These are phyloP conservation scores for Gleditsia sinensis DNA, from an alignment of 306 rosid species.

Conservation along the genomic window DNA sequence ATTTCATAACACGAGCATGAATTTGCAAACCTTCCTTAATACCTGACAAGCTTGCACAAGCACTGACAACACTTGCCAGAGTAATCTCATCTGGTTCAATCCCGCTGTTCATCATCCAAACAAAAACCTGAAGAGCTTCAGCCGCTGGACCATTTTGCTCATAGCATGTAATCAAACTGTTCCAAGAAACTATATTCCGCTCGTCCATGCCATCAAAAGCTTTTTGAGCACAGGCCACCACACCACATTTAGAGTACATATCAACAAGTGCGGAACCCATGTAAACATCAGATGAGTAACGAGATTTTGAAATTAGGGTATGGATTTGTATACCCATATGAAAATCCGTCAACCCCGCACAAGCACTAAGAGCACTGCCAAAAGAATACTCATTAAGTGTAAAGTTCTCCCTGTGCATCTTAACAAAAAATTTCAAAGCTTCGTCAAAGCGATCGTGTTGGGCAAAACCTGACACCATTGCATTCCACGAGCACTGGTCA, in stretches of 20 bases:
- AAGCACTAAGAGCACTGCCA: slow-evolving; percentile 60
- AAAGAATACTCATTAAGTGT: slow-evolving; percentile 51
- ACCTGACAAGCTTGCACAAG: slow-evolving; percentile 55
- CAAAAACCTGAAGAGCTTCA: slow-evolving; percentile 53
- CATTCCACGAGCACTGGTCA: slow-evolving; percentile 67
- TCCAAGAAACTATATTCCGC: slow-evolving; percentile 62
- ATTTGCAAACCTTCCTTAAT: slow-evolving; percentile 58
- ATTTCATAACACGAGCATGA: slow-evolving; percentile 49
- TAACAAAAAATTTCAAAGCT: slow-evolving; percentile 46
- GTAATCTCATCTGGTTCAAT: slow-evolving; percentile 59
- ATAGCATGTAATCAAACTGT: slow-evolving; percentile 65
- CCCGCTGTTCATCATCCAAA: slow-evolving; percentile 52
- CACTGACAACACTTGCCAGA: slow-evolving; percentile 65
- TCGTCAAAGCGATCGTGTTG: slow-evolving; percentile 47
- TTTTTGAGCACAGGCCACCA: slow-evolving; percentile 50
- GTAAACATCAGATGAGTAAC: slow-evolving; percentile 42
- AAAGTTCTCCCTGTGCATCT: slow-evolving; percentile 53
- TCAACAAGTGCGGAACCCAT: slow-evolving; percentile 63
- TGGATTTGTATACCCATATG: slow-evolving; percentile 58
- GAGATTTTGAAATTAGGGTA: slow-evolving; percentile 45
- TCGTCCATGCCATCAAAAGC: slow-evolving; percentile 55
- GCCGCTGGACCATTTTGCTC: slow-evolving; percentile 64
- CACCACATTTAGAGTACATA: slow-evolving; percentile 60
- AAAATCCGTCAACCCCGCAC: slow-evolving; percentile 53
- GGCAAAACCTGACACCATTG: slow-evolving; percentile 50